phyloP scores from a whole-genome alignment of 345 rosid species.

The Salix exigua region DNA sequence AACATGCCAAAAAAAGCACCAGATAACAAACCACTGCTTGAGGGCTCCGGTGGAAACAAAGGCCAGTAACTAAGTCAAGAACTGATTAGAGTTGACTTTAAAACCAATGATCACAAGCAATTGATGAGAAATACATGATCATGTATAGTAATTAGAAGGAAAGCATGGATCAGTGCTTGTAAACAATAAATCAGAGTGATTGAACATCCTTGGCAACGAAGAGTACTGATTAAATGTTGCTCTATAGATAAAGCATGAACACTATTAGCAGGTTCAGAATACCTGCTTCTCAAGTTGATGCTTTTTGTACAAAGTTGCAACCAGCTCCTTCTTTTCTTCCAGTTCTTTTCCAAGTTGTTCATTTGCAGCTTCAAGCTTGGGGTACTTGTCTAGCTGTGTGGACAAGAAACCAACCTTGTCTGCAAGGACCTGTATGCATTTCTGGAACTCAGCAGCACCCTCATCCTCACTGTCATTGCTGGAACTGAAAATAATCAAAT shows the following conservation, averaged over 20 bases:
- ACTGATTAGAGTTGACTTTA: not conserved
- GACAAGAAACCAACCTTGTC: conserved; percentile 79
- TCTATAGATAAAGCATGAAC: not conserved
- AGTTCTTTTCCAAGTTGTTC: conserved; percentile 74
- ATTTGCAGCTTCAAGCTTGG: conserved; percentile 59
- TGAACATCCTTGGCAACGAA: not conserved
- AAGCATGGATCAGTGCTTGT: too few species aligned
- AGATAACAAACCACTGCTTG: not conserved
- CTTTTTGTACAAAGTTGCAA: conserved; percentile 70
- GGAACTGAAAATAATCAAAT: conserved; percentile 51
- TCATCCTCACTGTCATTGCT: conserved; percentile 69
- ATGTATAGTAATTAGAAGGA: not conserved
- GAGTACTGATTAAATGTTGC: not conserved
- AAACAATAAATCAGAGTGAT: not conserved
- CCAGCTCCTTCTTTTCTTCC: conserved; percentile 75
- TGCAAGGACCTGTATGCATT: conserved; percentile 66
- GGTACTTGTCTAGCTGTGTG: conserved; percentile 64
- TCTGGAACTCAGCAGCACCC: conserved; percentile 61
- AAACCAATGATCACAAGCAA: not conserved
- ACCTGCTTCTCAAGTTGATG: conserved; percentile 98
- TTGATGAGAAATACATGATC: not conserved
- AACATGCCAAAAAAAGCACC: not conserved
- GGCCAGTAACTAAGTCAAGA: not conserved
- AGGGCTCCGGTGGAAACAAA: not conserved
- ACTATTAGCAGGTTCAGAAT: not conserved